Evolutionary conservation across 371 early-diverging fungal species (phyloP).

Genomic region (Mucor circinelloides): DNA sequence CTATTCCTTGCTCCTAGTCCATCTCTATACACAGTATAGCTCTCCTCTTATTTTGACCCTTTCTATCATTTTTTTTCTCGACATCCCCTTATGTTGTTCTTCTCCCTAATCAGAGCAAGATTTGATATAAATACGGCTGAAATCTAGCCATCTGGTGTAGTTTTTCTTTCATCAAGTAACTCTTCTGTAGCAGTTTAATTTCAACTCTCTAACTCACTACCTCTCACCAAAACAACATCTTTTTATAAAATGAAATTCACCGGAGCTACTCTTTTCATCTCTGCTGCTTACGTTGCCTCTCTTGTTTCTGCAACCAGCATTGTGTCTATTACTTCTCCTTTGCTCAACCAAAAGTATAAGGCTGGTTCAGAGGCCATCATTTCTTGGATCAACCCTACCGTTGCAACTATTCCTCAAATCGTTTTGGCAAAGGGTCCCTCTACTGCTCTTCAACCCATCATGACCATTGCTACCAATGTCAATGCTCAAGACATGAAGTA

Average conservation of each 20-base stretch:
- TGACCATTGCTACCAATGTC: constrained; percentile 36
- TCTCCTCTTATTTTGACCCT: constrained; percentile 6
- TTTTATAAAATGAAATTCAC: constrained; percentile 24
- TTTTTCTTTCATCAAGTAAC: constrained; percentile 4
- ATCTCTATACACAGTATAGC: background rate
- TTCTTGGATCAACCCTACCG: constrained; percentile 33
- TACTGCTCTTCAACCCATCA: constrained; percentile 31
- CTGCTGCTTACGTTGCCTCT: constrained; percentile 25
- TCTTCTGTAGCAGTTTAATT: background rate
- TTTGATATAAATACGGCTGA: background rate
- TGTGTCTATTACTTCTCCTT: constrained; percentile 42
- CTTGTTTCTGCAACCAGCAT: constrained; percentile 20
- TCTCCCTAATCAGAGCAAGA: constrained; percentile 2
- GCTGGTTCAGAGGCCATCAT: constrained; percentile 33
- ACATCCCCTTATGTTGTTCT: constrained; percentile 7
- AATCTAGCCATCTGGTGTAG: background rate
- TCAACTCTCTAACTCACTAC: background rate
- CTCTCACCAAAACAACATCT: background rate
- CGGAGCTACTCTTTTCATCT: constrained; percentile 16
- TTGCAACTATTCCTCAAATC: constrained; percentile 30
- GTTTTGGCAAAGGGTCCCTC: constrained; percentile 35
- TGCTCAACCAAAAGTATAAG: constrained; percentile 28
- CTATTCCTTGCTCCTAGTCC: background rate
- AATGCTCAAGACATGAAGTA: constrained; percentile 26
- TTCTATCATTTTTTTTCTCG: constrained; percentile 6